Percentiles rank a stretch among this genome's conserved stretches.
Evolutionary conservation across 2,329 filamentous ascomycete genomes (phyloP).

Genomic region (Niveomyces coronatus): DNA sequence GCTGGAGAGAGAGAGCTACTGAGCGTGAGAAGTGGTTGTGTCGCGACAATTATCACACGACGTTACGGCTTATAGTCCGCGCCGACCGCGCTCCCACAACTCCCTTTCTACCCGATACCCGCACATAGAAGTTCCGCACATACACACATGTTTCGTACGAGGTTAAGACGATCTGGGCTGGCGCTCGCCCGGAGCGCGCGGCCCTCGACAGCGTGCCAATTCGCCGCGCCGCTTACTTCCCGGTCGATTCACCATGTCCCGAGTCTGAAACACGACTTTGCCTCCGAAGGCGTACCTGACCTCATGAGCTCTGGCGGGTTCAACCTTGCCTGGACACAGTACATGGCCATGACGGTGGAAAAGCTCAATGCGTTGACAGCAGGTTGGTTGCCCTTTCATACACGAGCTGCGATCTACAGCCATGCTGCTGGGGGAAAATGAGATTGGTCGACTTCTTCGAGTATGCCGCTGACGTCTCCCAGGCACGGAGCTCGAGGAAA

Average conservation of each 20-base stretch:
- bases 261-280: conserved; percentile 35
- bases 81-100: no score
- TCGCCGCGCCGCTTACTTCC: conserved; percentile 20
- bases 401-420: no score
- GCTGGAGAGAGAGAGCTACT: no score
- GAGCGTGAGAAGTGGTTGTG: no score
- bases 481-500: conserved; percentile 56
- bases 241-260: conserved; percentile 39
- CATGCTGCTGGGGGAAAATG: no score
- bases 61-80: no score
- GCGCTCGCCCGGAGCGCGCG: conserved; percentile 26
- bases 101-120: no score
- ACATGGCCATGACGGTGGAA: conserved; percentile 63
- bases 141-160: conserved; percentile 38
- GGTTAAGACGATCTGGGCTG: conserved; percentile 41
- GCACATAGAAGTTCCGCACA: no score
- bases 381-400: conserved; percentile 45
- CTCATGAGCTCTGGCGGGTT: conserved; percentile 63
- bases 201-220: conserved; percentile 25
- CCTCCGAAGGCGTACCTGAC: conserved; percentile 49
- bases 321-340: conserved; percentile 69
- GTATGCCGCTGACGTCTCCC: no score
- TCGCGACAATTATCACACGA: no score
- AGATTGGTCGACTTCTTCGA: no score
- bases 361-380: conserved; percentile 65